Conservation (phyloP, 2,329 filamentous ascomycete species). For the Biscogniauxia marginata region DNA sequence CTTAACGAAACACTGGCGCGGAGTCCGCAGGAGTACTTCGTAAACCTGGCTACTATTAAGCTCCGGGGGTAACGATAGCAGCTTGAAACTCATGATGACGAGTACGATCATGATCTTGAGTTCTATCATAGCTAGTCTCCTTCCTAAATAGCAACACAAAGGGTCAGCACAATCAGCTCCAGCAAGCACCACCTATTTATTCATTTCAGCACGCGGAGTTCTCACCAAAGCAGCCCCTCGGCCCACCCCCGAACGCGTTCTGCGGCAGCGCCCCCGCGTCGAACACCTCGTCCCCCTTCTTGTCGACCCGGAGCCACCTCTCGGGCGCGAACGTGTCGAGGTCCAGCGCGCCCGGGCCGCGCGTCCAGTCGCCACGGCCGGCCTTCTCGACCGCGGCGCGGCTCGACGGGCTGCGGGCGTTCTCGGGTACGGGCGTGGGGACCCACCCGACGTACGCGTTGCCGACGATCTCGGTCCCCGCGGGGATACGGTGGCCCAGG, state of each 20-base stretch:
- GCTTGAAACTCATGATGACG: slow-evolving; percentile 14
- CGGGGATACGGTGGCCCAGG: slow-evolving; percentile 40
- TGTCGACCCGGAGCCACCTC: slow-evolving; percentile 13
- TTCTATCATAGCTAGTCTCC: slow-evolving; percentile 17
- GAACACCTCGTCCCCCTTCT: slow-evolving; percentile 10
- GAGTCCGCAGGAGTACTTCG: slow-evolving; percentile 13
- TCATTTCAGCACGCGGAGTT: no score
- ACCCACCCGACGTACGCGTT: not conserved
- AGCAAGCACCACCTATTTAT: no score
- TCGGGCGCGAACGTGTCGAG: slow-evolving; percentile 13
- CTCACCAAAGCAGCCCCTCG: slow-evolving; percentile 21
- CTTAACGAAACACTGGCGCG: slow-evolving; percentile 13
- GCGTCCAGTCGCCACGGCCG: slow-evolving; percentile 5
- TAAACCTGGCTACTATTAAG: slow-evolving; percentile 13
- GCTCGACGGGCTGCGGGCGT: slow-evolving; percentile 8
- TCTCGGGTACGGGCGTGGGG: slow-evolving; percentile 10
- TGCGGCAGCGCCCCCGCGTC: slow-evolving; percentile 11
- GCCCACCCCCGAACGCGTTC: slow-evolving; percentile 15
- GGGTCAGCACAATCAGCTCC: not conserved
- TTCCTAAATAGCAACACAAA: slow-evolving; percentile 2
- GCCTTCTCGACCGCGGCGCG: slow-evolving; percentile 12
- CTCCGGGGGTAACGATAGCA: slow-evolving; percentile 13
- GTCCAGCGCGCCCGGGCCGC: slow-evolving; percentile 9
- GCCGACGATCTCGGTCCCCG: slow-evolving; percentile 31
- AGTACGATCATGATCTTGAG: slow-evolving; percentile 19